Evolutionary conservation across 2,329 filamentous ascomycete species (phyloP).

Genomic region (Stenocarpella maydis): DNA sequence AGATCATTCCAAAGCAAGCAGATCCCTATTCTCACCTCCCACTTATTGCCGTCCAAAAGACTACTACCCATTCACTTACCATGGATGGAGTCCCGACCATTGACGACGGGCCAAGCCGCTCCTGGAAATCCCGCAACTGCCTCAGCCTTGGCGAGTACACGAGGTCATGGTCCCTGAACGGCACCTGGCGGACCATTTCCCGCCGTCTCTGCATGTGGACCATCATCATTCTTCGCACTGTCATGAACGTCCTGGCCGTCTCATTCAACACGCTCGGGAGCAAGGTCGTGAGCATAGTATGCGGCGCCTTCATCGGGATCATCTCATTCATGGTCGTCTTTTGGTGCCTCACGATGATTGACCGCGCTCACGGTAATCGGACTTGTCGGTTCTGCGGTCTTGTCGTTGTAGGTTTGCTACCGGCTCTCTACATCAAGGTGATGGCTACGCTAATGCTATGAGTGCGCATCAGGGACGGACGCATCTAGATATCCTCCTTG

Average conservation of each 20-base stretch:
- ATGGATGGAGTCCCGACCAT: slow-evolving; percentile 14
- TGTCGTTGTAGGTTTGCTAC: neutral
- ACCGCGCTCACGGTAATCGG: slow-evolving; percentile 19
- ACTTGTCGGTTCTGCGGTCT: slow-evolving; percentile 5
- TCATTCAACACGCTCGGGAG: neutral
- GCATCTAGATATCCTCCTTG: slow-evolving; percentile 25
- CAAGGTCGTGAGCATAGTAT: slow-evolving; percentile 3
- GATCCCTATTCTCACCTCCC: no score
- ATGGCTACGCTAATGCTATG: neutral
- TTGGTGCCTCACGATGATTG: slow-evolving; percentile 32
- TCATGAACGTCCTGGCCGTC: slow-evolving; percentile 17
- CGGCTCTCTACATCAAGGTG: no score
- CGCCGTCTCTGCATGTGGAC: slow-evolving; percentile 28
- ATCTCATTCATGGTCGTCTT: slow-evolving; percentile 18
- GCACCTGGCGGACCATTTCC: neutral
- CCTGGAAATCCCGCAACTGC: slow-evolving; percentile 30
- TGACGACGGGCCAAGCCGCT: neutral
- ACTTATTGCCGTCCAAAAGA: neutral
- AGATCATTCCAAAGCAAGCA: neutral
- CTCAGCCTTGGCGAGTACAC: slow-evolving; percentile 7
- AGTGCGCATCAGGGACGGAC: neutral
- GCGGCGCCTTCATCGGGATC: slow-evolving; percentile 13
- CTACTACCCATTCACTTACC: neutral
- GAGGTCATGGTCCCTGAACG: slow-evolving; percentile 15
- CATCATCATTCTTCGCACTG: slow-evolving; percentile 18